Evolutionary conservation across 116 monocot species (phyloP).

Genomic region (Posidonia oceanica): DNA sequence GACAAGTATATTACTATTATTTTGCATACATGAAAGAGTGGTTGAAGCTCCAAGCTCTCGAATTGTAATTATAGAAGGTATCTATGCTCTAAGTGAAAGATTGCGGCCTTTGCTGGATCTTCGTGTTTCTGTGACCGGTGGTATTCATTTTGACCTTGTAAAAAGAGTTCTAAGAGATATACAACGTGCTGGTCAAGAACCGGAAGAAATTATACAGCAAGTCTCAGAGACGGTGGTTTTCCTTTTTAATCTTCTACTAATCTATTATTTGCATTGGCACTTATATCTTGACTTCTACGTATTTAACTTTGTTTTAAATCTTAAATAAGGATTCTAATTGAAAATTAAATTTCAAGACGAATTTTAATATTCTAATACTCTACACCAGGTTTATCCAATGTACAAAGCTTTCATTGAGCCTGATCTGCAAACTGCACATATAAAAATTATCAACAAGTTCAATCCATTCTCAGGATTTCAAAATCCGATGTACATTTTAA

Average conservation of each 20-base stretch:
- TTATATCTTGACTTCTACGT: no score
- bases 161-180: constrained; percentile 98
- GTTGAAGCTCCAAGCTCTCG: constrained; percentile 85
- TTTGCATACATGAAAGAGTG: constrained; percentile 37
- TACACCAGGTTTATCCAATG: constrained; percentile 94
- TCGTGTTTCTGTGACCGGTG: constrained; percentile 99
- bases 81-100: constrained; percentile 94
- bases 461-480: constrained; percentile 98
- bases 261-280: no score
- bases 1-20: neutral
- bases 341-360: neutral
- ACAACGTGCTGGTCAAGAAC: constrained; percentile 98
- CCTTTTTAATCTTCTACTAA: neutral
- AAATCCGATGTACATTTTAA: constrained; percentile 97
- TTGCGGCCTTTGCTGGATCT: constrained; percentile 71
- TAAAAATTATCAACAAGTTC: constrained; percentile 98
- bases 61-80: constrained; percentile 96
- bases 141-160: constrained; percentile 98
- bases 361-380: no score
- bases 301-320: neutral
- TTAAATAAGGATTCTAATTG: neutral
- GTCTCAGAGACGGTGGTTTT: constrained; percentile 88
- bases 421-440: constrained; percentile 91
- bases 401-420: constrained; percentile 99
- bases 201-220: constrained; percentile 98